Conservation (phyloP, 2,329 filamentous ascomycete genomes). For the Aspergillus eucalypticola region DNA sequence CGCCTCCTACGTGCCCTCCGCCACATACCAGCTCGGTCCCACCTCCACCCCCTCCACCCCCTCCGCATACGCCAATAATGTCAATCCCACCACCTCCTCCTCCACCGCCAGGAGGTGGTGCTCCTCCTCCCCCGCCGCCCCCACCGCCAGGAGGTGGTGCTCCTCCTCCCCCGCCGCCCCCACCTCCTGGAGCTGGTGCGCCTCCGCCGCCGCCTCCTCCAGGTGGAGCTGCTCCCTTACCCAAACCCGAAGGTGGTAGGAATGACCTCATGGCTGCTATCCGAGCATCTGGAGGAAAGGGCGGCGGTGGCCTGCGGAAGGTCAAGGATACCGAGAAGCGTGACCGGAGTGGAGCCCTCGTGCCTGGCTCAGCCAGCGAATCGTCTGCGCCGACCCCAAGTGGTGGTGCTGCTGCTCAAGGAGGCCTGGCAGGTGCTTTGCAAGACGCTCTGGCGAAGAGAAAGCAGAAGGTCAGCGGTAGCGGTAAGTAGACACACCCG, state of each 20-base stretch:
- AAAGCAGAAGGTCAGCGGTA: conserved; percentile 92
- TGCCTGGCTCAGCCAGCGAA: conserved; percentile 57
- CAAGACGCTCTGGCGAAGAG: conserved; percentile 75
- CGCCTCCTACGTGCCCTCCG: conserved; percentile 31
- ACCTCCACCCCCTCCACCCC: conserved; percentile 39
- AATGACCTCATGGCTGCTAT: conserved; percentile 51
- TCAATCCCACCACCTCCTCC: conserved; percentile 21
- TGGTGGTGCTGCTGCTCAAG: conserved; percentile 50
- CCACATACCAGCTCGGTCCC: conserved; percentile 29
- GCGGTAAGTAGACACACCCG: conserved; percentile 66
- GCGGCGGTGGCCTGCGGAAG: conserved; percentile 46
- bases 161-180: conserved; percentile 53
- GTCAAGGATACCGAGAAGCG: conserved; percentile 49
- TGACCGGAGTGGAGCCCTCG: conserved; percentile 47
- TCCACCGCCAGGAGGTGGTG: conserved; percentile 31
- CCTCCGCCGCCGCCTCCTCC: conserved; percentile 40
- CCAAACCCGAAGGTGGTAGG: conserved; percentile 40
- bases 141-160: conserved; percentile 33
- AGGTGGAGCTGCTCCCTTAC: conserved; percentile 44
- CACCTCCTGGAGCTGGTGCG: conserved; percentile 42
- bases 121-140: conserved; percentile 51
- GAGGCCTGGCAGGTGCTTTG: conserved; percentile 78
- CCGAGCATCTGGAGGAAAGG: conserved; percentile 58
- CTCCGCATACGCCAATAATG: conserved; percentile 21
- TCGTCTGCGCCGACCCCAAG: conserved; percentile 58